These are phyloP conservation scores for Acanthamoeba polyphaga DNA, from an alignment of 208 protist genomes.

Conservation along the genomic window DNA sequence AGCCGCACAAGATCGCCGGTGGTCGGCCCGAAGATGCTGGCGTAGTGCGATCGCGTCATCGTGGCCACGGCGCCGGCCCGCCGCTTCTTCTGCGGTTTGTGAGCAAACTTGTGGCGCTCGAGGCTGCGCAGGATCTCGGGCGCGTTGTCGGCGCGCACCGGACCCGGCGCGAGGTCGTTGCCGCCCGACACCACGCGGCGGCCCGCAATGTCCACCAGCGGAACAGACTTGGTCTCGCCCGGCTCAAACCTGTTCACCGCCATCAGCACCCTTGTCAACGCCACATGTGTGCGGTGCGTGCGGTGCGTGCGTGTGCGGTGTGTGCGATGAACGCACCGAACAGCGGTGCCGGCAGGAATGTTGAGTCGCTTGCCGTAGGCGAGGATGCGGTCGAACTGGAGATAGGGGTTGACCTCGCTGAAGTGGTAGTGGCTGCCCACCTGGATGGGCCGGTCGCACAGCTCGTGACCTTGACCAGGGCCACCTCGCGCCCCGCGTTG, in stretches of 20 bases:
- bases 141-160: constrained; percentile 1
- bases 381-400: constrained; percentile 64
- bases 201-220: constrained; percentile 82
- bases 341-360: constrained; percentile 83
- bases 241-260: constrained; percentile 80
- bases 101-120: constrained; percentile 30
- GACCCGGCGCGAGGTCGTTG: constrained; percentile 79
- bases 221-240: constrained; percentile 81
- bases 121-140: constrained; percentile 74
- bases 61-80: background rate
- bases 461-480: constrained; percentile 79
- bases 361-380: constrained; percentile 80
- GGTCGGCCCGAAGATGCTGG: constrained; percentile 84
- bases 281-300: background rate
- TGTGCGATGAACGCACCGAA: background rate
- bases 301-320: background rate
- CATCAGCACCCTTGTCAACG: background rate
- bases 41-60: constrained; percentile 76
- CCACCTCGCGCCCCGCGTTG: constrained; percentile 73
- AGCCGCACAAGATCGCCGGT: constrained; percentile 80
- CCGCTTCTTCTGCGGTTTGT: constrained; percentile 65
- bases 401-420: constrained; percentile 79
- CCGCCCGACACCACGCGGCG: constrained; percentile 78
- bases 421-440: constrained; percentile 88
- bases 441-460: constrained; percentile 84